Base-by-base conservation (phyloP, 2,329 filamentous ascomycete genomes). In the Beauveria sp. region DNA sequence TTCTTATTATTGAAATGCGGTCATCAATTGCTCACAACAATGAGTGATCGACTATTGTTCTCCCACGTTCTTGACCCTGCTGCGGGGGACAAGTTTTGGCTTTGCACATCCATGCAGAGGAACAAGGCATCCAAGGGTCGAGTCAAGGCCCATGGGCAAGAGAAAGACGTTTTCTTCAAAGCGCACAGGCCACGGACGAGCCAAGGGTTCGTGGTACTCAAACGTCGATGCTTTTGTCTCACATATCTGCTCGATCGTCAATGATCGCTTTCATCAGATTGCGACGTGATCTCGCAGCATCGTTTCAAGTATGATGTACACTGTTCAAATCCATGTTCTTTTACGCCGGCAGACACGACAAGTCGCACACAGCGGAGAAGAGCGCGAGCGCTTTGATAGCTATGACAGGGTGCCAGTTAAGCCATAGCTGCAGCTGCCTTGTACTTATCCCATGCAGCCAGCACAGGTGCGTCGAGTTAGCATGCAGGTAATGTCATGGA, bases 51-150 rank as follows among this genome's bases (percentile, higher is more conserved):
- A 20, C 57, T 12, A 44, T 44, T 47, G 28, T 40, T 46, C 26
- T 54, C 48, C 57, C 57, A 54, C 57, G 48, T 59, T 59, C 26
- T 52, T 59, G 3, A n/a, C 40, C 24, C 24, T 51, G 46, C 18
- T 16, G 37, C 37, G 47, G 40, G 37, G 24, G 16, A 10, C 47
- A 30, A 59, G 24, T n/a, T 40, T 57, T 46, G 34, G 12, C 20
- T 22, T 14, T 50, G n/a, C 46, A 43, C 26, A 41, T 51, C 34
- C n/a, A 43, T 51, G 46, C 22, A 26, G 9, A 30, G 28, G 20
- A 26, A 46, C n/a, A 52, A 59, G 26, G 48, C 16, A 37, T 37
- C 9, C 46, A 47, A 47, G 34, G 12, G 34, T 37, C 34, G 34
- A 37, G 14, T 37, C 34, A 37, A 37, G 34, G 34, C 34, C 34